Conservation (phyloP, 495 filamentous ascomycete species). For the Xylaria acuta region DNA sequence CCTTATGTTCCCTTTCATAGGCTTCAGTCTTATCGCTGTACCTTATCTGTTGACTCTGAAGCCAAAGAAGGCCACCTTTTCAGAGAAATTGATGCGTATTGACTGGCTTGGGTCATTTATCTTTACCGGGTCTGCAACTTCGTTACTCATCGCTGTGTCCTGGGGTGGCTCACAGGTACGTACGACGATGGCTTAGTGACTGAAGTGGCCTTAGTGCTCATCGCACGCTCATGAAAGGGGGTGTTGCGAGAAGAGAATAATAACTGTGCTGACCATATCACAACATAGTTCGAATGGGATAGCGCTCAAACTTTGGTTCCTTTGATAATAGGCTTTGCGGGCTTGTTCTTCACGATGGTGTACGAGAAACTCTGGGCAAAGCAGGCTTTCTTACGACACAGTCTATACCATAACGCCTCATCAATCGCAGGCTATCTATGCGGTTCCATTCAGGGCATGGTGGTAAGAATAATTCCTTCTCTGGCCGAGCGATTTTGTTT, state of each 20-base stretch:
- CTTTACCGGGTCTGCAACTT: constrained; percentile 55
- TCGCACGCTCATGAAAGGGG: not conserved
- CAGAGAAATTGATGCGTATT: constrained; percentile 43
- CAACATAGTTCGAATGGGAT: constrained; percentile 55
- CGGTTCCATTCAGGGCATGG: constrained; percentile 45
- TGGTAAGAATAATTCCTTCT: constrained; percentile 44
- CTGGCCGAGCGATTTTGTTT: constrained; percentile 45
- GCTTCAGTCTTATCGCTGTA: constrained; percentile 43
- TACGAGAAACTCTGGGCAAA: constrained; percentile 51
- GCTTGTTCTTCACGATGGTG: constrained; percentile 37
- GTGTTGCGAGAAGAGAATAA: not conserved
- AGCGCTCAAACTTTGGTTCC: constrained; percentile 55
- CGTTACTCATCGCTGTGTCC: constrained; percentile 60
- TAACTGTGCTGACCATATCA: not conserved
- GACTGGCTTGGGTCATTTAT: constrained; percentile 52
- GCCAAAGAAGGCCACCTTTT: constrained; percentile 38
- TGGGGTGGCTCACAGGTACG: constrained; percentile 56
- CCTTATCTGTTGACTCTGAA: constrained; percentile 44
- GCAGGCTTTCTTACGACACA: constrained; percentile 61
- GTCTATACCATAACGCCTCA: constrained; percentile 50
- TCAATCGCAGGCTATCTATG: constrained; percentile 46
- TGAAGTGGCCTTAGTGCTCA: not conserved
- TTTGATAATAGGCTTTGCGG: constrained; percentile 49
- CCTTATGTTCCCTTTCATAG: constrained; percentile 50
- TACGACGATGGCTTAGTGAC: not conserved